Evolutionary conservation across 164 flowering plant species (phyloP).

Genomic region (Protea cynaroides): DNA sequence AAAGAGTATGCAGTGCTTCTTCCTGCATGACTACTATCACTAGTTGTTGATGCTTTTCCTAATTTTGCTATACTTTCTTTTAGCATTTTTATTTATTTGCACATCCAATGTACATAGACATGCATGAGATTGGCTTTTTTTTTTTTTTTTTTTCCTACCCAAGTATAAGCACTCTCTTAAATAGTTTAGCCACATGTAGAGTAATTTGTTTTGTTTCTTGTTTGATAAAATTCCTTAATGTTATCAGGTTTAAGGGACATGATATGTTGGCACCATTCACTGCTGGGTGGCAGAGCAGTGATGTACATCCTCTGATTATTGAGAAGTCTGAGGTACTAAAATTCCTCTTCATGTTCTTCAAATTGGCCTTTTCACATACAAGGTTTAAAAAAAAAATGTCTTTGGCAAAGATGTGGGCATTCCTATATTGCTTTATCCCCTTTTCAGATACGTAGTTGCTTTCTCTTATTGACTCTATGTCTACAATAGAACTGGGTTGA

Average conservation of each 20-base stretch:
- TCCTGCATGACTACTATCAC: neutral
- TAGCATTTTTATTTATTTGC: neutral
- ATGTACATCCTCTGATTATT: constrained; percentile 72
- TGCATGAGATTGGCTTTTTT: neutral
- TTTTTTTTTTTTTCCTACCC: neutral
- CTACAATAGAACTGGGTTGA: neutral
- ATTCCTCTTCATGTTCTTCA: constrained; percentile 1
- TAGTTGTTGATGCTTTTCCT: neutral
- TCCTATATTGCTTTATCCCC: neutral
- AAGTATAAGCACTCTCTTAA: neutral
- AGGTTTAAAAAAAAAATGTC: too few relatives aligned
- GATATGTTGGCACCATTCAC: constrained; percentile 98
- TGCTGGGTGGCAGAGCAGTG: constrained; percentile 83
- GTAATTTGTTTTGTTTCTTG: constrained; percentile 1
- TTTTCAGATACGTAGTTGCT: too few relatives aligned
- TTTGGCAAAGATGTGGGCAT: neutral
- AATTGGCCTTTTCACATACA: neutral
- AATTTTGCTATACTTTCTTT: neutral
- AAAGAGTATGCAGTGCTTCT: constrained; percentile 28
- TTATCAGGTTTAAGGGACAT: constrained; percentile 76
- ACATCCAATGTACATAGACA: neutral
- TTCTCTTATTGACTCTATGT: neutral
- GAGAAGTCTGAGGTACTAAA: constrained; percentile 74
- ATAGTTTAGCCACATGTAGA: neutral
- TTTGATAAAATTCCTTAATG: neutral